These are phyloP conservation scores for Pyrus pyrifolia DNA, from an alignment of 306 rosid genomes.

Conservation along the genomic window DNA sequence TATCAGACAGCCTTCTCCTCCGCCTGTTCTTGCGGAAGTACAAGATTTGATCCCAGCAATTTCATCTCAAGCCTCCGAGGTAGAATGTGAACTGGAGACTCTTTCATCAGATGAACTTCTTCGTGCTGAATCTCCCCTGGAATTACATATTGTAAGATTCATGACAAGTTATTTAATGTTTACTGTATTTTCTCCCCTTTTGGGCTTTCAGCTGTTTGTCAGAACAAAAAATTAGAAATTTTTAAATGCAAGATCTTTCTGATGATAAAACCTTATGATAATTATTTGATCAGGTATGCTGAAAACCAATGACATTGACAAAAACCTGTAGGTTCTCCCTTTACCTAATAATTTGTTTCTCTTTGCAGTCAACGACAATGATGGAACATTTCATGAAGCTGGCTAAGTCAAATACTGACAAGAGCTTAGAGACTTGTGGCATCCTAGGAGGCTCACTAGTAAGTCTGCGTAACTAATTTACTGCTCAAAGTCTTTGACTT, in stretches of 20 bases:
- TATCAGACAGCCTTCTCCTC: slow-evolving; percentile 89
- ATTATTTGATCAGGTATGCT: not conserved
- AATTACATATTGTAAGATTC: slow-evolving; percentile 79
- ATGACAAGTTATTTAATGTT: slow-evolving; percentile 3
- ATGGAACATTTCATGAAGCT: slow-evolving; percentile 89
- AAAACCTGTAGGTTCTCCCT: not conserved
- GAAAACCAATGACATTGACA: not conserved
- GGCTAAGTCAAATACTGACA: slow-evolving; percentile 79
- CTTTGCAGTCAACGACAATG: slow-evolving; percentile 73
- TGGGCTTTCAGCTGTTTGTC: slow-evolving; percentile 2
- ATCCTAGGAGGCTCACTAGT: slow-evolving; percentile 92
- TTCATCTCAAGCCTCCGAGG: slow-evolving; percentile 47
- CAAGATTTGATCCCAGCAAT: slow-evolving; percentile 72
- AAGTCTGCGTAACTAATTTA: slow-evolving; percentile 35
- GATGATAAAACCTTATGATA: slow-evolving; percentile 12
- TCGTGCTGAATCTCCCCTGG: slow-evolving; percentile 63
- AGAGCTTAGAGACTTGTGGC: slow-evolving; percentile 91
- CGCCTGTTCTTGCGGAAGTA: slow-evolving; percentile 90
- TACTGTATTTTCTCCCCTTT: not conserved
- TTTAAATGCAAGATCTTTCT: slow-evolving; percentile 1
- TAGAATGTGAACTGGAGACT: slow-evolving; percentile 36
- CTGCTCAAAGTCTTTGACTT: not conserved
- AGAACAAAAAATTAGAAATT: not conserved
- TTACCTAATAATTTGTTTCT: slow-evolving; percentile 22
- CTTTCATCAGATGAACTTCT: slow-evolving; percentile 42